Base-by-base conservation (phyloP, 2,329 filamentous ascomycete genomes). In the Fusarium sp. region DNA sequence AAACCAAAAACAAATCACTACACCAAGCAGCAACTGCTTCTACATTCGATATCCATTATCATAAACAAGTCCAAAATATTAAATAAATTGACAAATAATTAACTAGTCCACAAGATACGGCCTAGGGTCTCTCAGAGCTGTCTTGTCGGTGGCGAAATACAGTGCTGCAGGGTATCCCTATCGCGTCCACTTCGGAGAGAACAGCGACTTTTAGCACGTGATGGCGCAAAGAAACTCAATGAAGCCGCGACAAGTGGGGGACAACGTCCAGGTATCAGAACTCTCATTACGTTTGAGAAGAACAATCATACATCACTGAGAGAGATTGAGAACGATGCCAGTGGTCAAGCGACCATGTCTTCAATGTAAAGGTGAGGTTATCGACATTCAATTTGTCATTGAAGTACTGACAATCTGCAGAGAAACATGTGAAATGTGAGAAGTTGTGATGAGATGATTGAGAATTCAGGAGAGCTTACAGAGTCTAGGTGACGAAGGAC, bases 391-490 rank as follows among this genome's bases (percentile, higher is more conserved):
- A 48, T 25, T 23, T 30, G 4, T 4, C 5, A 1, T 5, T 3
- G 3, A 7, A 14, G 4, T 14, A 27, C 32, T 54, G 40, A 54
- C 20, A 28, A 1, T 2, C 1, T 4, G 9, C 43, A 80, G 78
- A 79, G 43, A 79, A 79, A 53, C 77, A 79, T 66, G 76, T 80
- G 49, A 80, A 78, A 71, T 80, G 78, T 79, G 64, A 72, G 76
- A 42, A 6, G 8, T 11, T 7, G 7, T 2, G 18, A 28, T 11
- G 27, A 28, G 10, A 28, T 12, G 4, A 28, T 10, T 28, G 10
- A 10, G 10, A 12, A 12, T 28, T 12, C 10, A 28, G 27, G 11
- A 28, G 27, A 13, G 2, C 28, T 71, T 11, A 66, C 23, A 2
- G 13, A 7, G 5, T 8, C 0, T 46, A 82, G 79, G 80, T 43